Conservation (phyloP, 148 eudicot genomes). For the Camellia japonica region DNA sequence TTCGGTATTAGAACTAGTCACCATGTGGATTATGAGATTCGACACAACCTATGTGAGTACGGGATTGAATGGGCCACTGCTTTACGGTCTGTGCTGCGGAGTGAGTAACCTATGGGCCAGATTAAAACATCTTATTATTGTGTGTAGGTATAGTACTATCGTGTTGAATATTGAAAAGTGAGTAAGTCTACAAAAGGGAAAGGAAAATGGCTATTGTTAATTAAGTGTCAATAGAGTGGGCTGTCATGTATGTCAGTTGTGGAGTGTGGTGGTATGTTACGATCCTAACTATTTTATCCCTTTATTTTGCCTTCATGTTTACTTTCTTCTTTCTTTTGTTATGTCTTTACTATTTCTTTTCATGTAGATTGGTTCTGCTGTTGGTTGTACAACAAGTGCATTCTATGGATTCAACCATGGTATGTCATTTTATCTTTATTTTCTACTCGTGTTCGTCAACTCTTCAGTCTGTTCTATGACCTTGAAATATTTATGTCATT, state of each 20-base stretch:
- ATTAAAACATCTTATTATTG: neutral
- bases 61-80: too few species aligned
- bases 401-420: conserved; percentile 89
- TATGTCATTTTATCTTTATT: conserved; percentile 22
- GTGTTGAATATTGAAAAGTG: too few species aligned
- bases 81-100: too few species aligned
- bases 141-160: too few species aligned
- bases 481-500: neutral
- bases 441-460: neutral
- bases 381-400: conserved; percentile 89
- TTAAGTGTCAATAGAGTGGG: too few species aligned
- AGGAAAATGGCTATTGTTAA: too few species aligned
- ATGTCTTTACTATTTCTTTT: neutral
- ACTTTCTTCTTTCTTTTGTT: neutral
- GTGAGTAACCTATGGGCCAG: too few species aligned
- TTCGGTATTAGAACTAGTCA: too few species aligned
- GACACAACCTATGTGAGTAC: too few species aligned
- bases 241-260: too few species aligned
- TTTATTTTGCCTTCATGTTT: neutral
- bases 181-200: too few species aligned
- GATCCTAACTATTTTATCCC: neutral
- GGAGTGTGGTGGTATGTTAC: neutral
- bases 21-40: too few species aligned
- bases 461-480: neutral
- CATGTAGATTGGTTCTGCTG: conserved; percentile 86